Evolutionary conservation across 805 yeast species (phyloP).

Genomic region (Spathaspora hagerdaliae): DNA sequence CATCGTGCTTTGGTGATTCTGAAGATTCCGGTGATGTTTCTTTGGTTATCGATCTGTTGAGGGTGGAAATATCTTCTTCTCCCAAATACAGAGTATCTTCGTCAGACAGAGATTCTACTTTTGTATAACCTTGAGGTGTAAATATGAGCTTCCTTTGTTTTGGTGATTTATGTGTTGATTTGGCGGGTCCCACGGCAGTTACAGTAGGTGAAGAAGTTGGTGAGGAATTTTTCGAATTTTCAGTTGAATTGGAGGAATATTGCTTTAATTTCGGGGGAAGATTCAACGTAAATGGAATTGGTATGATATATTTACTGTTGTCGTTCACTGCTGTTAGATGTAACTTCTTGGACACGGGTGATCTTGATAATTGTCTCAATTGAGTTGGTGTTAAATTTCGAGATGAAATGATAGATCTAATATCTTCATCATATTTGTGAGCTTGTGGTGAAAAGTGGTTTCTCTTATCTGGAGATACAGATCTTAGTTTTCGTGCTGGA

Average conservation of each 20-base stretch:
- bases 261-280: constrained; percentile 35
- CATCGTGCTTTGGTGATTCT: neutral
- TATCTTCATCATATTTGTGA: constrained; percentile 19
- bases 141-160: constrained; percentile 22
- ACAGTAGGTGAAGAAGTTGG: constrained; percentile 12
- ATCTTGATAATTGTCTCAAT: constrained; percentile 24
- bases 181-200: constrained; percentile 6
- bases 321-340: constrained; percentile 22
- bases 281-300: constrained; percentile 39
- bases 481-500: constrained; percentile 3
- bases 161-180: neutral
- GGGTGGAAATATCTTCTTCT: neutral
- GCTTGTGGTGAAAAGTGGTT: constrained; percentile 17
- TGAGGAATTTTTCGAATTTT: constrained; percentile 11
- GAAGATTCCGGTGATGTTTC: neutral
- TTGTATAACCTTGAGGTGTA: constrained; percentile 35
- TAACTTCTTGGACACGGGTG: constrained; percentile 33
- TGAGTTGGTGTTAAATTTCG: constrained; percentile 16
- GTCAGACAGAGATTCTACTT: constrained; percentile 22
- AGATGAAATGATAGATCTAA: constrained; percentile 20
- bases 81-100: constrained; percentile 4
- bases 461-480: constrained; percentile 17
- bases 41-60: too few species aligned
- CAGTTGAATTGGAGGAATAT: constrained; percentile 23
- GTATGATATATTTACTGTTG: constrained; percentile 29